These are phyloP conservation scores for Aegilops speltoides DNA, from an alignment of 176 grass and related monocot genomes.

Conservation along the genomic window DNA sequence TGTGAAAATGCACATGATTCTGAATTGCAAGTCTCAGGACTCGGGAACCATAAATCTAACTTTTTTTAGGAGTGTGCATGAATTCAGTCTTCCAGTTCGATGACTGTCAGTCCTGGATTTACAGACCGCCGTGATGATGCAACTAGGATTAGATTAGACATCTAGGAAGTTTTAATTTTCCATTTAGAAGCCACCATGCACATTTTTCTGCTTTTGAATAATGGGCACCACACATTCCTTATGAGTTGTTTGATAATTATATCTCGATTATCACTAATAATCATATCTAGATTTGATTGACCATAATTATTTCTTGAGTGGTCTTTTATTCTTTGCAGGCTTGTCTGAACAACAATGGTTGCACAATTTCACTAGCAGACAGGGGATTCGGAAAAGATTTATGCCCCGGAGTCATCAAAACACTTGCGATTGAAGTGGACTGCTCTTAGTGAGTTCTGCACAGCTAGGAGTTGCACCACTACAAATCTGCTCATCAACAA, in stretches of 20 bases:
- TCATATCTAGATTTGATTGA: constrained; percentile 1
- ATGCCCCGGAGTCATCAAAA: constrained; percentile 63
- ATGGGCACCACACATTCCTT: not conserved
- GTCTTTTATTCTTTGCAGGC: constrained; percentile 46
- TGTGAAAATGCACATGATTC: constrained; percentile 10
- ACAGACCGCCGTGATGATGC: not conserved
- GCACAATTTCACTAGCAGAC: constrained; percentile 53
- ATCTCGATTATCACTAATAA: not conserved
- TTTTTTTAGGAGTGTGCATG: constrained; percentile 26
- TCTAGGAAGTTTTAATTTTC: not conserved
- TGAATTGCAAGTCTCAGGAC: not conserved
- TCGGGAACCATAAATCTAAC: constrained; percentile 10
- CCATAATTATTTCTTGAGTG: constrained; percentile 16
- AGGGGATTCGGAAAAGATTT: constrained; percentile 44
- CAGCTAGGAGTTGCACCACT: not conserved
- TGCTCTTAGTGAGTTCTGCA: constrained; percentile 48
- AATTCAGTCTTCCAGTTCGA: constrained; percentile 36
- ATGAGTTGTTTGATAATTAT: constrained; percentile 19
- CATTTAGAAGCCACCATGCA: constrained; percentile 11
- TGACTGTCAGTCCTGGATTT: constrained; percentile 3
- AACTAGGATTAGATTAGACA: constrained; percentile 31
- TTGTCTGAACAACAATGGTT: constrained; percentile 65
- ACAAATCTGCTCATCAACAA: constrained; percentile 20
- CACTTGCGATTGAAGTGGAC: constrained; percentile 72
- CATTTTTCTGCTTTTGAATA: no score